A percentile compares a stretch with the other conserved stretches of the same genome.
These are phyloP conservation scores for Suillus subalutaceus DNA, from an alignment of 768 basidiomycete genomes.

Conservation along the genomic window DNA sequence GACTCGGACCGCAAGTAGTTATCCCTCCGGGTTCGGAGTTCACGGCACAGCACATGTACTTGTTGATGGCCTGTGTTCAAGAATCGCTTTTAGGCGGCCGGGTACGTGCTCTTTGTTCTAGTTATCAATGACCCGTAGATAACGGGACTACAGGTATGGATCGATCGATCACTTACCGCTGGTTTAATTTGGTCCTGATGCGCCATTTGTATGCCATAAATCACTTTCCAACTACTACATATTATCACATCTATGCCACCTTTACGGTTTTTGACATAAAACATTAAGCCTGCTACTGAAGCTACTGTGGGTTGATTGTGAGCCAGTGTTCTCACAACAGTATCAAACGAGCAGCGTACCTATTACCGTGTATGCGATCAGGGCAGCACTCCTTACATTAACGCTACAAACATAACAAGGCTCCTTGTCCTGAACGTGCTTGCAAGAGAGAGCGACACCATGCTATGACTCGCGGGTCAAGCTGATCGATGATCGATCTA, in stretches of 20 bases:
- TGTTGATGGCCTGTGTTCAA: background rate
- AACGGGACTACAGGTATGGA: background rate
- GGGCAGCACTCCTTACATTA: background rate
- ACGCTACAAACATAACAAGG: background rate
- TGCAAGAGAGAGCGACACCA: background rate
- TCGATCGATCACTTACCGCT: background rate
- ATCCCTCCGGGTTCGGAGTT: background rate
- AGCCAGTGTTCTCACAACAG: background rate
- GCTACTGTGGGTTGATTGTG: background rate
- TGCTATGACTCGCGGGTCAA: background rate
- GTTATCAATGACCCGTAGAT: background rate
- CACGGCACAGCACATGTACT: background rate
- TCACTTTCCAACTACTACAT: background rate
- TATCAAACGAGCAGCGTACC: background rate
- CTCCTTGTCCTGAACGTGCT: background rate
- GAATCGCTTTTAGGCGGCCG: background rate
- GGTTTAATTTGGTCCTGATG: background rate
- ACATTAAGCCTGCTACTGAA: background rate
- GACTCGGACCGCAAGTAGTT: background rate
- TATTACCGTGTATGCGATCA: background rate
- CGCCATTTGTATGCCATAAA: background rate
- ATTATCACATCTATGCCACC: background rate
- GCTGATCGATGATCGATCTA: background rate
- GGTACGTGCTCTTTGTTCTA: slow-evolving; percentile 2
- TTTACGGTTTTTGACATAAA: too few relatives aligned